Percentiles rank a stretch among this genome's conserved stretches.
phyloP scores from a whole-genome alignment of 1,284 basidiomycete genomes.

The Paramarasmius palmivorus region DNA sequence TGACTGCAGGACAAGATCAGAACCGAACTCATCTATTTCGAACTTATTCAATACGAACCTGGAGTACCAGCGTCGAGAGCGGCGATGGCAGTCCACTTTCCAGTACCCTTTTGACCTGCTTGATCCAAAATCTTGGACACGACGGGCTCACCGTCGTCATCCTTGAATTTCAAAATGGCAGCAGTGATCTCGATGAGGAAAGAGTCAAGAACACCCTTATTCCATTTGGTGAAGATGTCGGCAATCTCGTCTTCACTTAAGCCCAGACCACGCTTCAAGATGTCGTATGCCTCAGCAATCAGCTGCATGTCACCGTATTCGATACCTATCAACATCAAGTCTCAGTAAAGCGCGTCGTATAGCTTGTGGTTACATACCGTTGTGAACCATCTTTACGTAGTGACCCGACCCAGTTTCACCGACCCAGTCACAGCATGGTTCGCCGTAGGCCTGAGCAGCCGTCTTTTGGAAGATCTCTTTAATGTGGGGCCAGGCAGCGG shows the following conservation, averaged over 20 bases:
- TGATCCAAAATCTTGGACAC: conserved; percentile 94
- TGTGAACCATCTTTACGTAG: conserved; percentile 99
- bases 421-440: conserved; percentile 99
- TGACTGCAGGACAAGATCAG: conserved; percentile 57
- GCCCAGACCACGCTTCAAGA: conserved; percentile 95
- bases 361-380: conserved; percentile 56
- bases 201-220: conserved; percentile 98
- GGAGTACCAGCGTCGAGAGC: conserved; percentile 95
- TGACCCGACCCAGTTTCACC: conserved; percentile 93
- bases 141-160: conserved; percentile 90
- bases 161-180: conserved; percentile 95
- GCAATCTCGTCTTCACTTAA: conserved; percentile 86
- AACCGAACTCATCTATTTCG: no score
- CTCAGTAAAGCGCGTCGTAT: conserved; percentile 16
- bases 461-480: conserved; percentile 99
- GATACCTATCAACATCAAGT: conserved; percentile 65
- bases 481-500: conserved; percentile 94
- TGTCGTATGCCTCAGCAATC: conserved; percentile 98
- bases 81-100: conserved; percentile 99
- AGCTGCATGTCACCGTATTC: conserved; percentile 99
- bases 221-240: conserved; percentile 90
- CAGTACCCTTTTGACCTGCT: conserved; percentile 99
- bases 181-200: conserved; percentile 99
- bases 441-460: conserved; percentile 92
- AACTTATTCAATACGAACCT: conserved; percentile 45